Evolutionary conservation across 2,329 filamentous ascomycete species (phyloP).

Genomic region (Periconia macrospinosa): DNA sequence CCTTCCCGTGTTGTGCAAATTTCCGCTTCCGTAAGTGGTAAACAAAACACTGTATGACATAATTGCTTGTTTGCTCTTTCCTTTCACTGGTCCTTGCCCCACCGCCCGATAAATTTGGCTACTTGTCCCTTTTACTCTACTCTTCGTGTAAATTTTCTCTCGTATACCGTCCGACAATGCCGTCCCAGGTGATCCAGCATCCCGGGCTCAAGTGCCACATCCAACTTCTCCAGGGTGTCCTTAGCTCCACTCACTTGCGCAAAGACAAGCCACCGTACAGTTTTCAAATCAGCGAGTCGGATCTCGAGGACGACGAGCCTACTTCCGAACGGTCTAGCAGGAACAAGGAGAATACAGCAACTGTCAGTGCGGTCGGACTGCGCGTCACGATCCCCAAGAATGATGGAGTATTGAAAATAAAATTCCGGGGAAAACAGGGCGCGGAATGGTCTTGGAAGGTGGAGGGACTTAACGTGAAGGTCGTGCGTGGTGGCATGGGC

Average conservation of each 20-base stretch:
- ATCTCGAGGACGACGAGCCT: neutral
- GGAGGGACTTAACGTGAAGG: neutral
- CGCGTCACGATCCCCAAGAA: neutral
- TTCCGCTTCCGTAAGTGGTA: too few species aligned
- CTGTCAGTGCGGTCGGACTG: neutral
- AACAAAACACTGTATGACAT: too few species aligned
- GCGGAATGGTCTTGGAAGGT: neutral
- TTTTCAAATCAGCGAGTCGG: neutral
- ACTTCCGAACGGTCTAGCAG: neutral
- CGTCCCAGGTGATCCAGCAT: neutral
- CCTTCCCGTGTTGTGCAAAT: too few species aligned
- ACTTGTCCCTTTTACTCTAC: too few species aligned
- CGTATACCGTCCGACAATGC: neutral
- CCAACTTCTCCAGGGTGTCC: neutral
- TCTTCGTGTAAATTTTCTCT: too few species aligned
- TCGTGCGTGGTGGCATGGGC: neutral
- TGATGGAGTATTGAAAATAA: neutral
- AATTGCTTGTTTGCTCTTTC: too few species aligned
- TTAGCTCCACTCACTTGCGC: neutral
- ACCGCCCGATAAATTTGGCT: too few species aligned
- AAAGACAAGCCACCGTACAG: neutral
- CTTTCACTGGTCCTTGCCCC: too few species aligned
- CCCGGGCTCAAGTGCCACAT: neutral
- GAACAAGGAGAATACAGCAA: neutral
- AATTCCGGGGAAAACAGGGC: neutral